Evolutionary conservation across 78 protist genomes (phyloP), one percentile per base, ranked within the genome.

Genomic region (Ministeria vibrans): DNA sequence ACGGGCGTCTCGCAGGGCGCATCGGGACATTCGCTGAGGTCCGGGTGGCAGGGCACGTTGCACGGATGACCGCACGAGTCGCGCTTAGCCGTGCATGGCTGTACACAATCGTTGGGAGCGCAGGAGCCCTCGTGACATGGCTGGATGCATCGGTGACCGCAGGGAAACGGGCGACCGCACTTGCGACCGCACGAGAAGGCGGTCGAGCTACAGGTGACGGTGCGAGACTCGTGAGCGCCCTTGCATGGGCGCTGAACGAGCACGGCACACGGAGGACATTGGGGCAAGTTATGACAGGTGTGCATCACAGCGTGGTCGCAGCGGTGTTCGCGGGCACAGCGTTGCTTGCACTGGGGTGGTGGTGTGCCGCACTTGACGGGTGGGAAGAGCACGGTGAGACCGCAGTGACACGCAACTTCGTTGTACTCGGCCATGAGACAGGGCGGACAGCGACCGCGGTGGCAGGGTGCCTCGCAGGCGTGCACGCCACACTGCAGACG

Each of bases 161-260:
- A 88, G 11, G 86, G 53, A 13, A 84, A 79, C 36, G 41, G 75
- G 55, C 77, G 73, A n/a, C 80, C 88, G 80, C 92, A 88, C n/a
- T 42, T 71, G 49, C 44, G 66, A 6, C 92, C 92, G 66, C 92
- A 88, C 1, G 87, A 77, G 39, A 84, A 86, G 7, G 82, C 84
- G 25, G 62, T 30, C 2, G 83, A 72, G 77, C 69, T 45, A 78
- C 92, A 89, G 45, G 83, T 81, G 2, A 89, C 78, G 61, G 71
- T 80, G 45, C 84, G 55, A n/a, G 71, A 9, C n/a, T 82, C 90
- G 77, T 89, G 92, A 36, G 88, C 92, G 38, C 92, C 89, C 9
- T 73, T 64, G 83, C 92, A 89, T 59, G 69, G 69, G 66, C 69
- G 75, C 36, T 62, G 75, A 5, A 81, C 77, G 43, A 82, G 45